These are phyloP conservation scores for Striga hermonthica DNA, from an alignment of 305 asterid genomes.

Conservation along the genomic window DNA sequence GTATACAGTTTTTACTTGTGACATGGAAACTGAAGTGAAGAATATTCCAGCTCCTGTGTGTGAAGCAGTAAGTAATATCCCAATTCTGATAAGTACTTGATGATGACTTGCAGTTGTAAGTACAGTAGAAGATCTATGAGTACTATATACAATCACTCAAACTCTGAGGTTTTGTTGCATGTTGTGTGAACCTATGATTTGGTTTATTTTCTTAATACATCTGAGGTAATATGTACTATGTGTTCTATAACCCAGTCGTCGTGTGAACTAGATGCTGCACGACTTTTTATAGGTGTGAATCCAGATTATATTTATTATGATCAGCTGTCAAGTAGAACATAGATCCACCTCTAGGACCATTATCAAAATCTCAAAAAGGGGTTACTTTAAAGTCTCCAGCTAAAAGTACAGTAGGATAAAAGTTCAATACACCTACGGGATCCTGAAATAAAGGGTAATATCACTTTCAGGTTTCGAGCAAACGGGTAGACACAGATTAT, in stretches of 20 bases:
- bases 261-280: slow-evolving; percentile 1
- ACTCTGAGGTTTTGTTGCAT: too few species aligned
- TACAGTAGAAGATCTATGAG: too few species aligned
- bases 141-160: too few species aligned
- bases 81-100: too few species aligned
- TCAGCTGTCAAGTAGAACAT: slow-evolving; percentile 1
- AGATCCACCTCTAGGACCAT: background rate
- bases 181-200: background rate
- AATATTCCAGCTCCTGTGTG: slow-evolving; percentile 34
- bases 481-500: background rate
- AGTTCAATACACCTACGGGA: slow-evolving; percentile 12
- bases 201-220: background rate
- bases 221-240: background rate
- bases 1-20: too few species aligned
- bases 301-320: background rate
- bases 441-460: slow-evolving; percentile 21
- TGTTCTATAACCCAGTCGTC: slow-evolving; percentile 12
- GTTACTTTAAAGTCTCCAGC: background rate
- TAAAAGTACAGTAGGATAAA: slow-evolving; percentile 12
- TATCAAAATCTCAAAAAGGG: background rate
- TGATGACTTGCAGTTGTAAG: too few species aligned
- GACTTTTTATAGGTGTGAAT: background rate
- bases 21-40: slow-evolving; percentile 43
- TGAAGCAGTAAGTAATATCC: slow-evolving; percentile 46
- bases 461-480: slow-evolving; percentile 10